These are phyloP conservation scores for Xylariales sp. DNA, from an alignment of 2,329 filamentous ascomycete genomes.

Conservation along the genomic window DNA sequence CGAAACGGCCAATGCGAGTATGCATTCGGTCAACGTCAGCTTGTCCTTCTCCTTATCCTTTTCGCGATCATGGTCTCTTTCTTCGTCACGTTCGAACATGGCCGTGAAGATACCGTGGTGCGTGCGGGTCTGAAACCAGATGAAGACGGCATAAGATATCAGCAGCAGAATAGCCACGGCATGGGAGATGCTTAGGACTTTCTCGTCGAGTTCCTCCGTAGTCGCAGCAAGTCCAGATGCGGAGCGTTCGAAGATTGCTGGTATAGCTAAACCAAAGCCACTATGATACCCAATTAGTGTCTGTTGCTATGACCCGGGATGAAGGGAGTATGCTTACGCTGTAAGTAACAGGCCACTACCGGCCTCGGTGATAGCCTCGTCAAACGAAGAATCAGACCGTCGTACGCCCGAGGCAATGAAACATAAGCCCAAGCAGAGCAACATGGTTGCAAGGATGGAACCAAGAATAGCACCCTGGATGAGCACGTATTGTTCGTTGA, in stretches of 20 bases:
- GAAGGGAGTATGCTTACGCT: constrained; percentile 51
- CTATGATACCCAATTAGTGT: constrained; percentile 22
- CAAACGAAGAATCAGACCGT: constrained; percentile 66
- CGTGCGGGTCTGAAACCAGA: constrained; percentile 71
- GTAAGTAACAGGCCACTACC: constrained; percentile 73
- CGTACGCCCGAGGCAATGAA: constrained; percentile 73
- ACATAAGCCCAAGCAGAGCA: constrained; percentile 74
- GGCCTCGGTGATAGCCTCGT: constrained; percentile 71
- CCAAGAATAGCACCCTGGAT: constrained; percentile 81
- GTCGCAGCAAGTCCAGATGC: constrained; percentile 26
- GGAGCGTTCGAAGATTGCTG: constrained; percentile 52
- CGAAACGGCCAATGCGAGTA: constrained; percentile 59
- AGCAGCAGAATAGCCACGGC: constrained; percentile 67
- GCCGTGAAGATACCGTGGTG: constrained; percentile 75
- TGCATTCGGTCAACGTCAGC: constrained; percentile 69
- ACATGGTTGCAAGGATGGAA: constrained; percentile 75
- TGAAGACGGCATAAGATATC: constrained; percentile 60
- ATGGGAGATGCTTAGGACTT: constrained; percentile 63
- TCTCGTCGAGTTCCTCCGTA: constrained; percentile 38
- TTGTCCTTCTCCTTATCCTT: constrained; percentile 59
- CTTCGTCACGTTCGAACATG: constrained; percentile 67
- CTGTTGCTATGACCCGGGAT: constrained; percentile 26
- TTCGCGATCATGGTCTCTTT: constrained; percentile 58
- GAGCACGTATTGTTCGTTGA: constrained; percentile 54
- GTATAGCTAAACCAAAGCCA: constrained; percentile 46